Evolutionary conservation across 2,329 filamentous ascomycete species (phyloP).

Genomic region (Plenodomus tracheiphilus): DNA sequence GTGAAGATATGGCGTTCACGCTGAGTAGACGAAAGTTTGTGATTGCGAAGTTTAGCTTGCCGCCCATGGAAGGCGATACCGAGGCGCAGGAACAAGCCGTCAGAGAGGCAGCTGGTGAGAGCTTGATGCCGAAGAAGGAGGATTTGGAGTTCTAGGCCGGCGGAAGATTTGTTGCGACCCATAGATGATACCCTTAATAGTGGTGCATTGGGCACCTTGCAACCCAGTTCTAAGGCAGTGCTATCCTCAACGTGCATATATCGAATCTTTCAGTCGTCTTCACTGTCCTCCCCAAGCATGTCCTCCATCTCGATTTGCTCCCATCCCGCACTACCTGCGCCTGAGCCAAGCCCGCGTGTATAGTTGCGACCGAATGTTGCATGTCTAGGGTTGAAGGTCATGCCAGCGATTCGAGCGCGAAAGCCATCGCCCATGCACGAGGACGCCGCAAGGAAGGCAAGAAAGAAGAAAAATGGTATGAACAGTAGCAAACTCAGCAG

Average conservation of each 20-base stretch:
- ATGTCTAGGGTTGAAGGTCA: constrained; percentile 48
- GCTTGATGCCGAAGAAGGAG: constrained; percentile 56
- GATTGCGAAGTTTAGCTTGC: constrained; percentile 86
- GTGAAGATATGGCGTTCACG: constrained; percentile 88
- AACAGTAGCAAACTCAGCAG: constrained; percentile 39
- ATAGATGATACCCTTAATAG: constrained; percentile 7
- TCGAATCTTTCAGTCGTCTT: constrained; percentile 19
- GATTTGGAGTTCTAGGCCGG: constrained; percentile 69
- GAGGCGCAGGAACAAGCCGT: constrained; percentile 58
- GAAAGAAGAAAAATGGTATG: constrained; percentile 42
- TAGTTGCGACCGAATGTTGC: constrained; percentile 60
- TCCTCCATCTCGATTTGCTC: constrained; percentile 67
- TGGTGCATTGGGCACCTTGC: neutral
- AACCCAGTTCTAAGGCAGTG: no score
- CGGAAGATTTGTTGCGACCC: neutral
- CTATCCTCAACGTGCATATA: no score
- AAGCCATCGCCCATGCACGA: constrained; percentile 59
- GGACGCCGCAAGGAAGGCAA: constrained; percentile 58
- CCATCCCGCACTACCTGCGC: constrained; percentile 57
- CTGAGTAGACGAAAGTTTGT: constrained; percentile 81
- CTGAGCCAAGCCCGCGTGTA: constrained; percentile 58
- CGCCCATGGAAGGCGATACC: constrained; percentile 77
- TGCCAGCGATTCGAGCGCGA: constrained; percentile 49
- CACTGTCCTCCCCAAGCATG: constrained; percentile 54
- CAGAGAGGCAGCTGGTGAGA: constrained; percentile 40